Evolutionary conservation across 2,329 filamentous ascomycete species (phyloP), one percentile per base, ranked within the genome.

Genomic region (Nothomitra cinnamomea): DNA sequence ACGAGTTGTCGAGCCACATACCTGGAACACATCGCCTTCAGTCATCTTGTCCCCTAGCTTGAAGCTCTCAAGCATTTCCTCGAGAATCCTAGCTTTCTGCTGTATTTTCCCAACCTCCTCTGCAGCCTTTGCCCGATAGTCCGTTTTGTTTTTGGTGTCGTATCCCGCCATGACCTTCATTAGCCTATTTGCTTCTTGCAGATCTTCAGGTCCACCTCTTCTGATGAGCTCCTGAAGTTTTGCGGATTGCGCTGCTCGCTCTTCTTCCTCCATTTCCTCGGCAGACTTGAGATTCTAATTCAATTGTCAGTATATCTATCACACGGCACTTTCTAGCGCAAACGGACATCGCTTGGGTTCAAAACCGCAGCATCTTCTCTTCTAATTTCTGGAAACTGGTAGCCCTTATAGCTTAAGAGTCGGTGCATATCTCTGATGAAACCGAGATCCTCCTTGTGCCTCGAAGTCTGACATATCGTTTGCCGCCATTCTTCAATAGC

Each of bases 111-210:
- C 78, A 6, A 98, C 87, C 58, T 98, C 92, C 65, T 95, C 89
- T 8, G 92, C 92, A 1, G 92, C 92, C 69, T 98, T 98, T 58
- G 92, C 92, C 58, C 92, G 83, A 69, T 95, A 98, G 70, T 98
- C 90, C 1, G 92, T 95, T 71, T 96, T 96, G 66, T 87, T 85
- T 60, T 89, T 77, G 55, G 87, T 95, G 66, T 98, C 92, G 67
- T 86, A 98, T 57, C 92, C 92, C 53, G 92, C 92, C 92, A 98
- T 96, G 60, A 98, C 78, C 70, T 98, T 98, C 92, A 98, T 98
- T 53, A 98, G 75, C 61, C 87, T 83, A 65, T 96, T 98, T 53
- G 92, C 92, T 72, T 98, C 92, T 66, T 95, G 90, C 56, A 98
- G 71, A 66, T 98, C 92, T 58, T 94, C 85, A 24, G 92, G 92